These are phyloP conservation scores for Echeveria elegans DNA, from an alignment of 164 flowering plant species.

Conservation along the genomic window DNA sequence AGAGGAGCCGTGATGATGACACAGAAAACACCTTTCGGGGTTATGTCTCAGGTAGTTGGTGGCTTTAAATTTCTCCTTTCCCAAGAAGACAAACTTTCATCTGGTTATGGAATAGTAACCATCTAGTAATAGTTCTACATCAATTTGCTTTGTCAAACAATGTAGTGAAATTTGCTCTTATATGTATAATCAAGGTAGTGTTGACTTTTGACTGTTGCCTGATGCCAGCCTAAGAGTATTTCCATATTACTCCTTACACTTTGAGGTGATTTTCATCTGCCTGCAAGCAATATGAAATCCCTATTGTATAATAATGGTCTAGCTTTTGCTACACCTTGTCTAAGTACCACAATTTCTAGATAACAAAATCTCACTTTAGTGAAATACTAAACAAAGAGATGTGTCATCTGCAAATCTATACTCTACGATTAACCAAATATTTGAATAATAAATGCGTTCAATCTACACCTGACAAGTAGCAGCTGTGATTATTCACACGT, in stretches of 20 bases:
- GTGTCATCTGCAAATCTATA: too few relatives aligned
- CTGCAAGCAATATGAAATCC: not conserved
- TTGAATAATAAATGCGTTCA: not conserved
- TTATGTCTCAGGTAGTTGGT: conserved; percentile 79
- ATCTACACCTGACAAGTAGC: not conserved
- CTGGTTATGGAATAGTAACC: not conserved
- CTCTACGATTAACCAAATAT: not conserved
- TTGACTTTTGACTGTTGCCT: not conserved
- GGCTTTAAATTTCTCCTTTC: not conserved
- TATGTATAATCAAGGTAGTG: too few relatives aligned
- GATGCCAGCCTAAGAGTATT: not conserved
- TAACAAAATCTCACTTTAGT: not conserved
- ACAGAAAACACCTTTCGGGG: conserved; percentile 90
- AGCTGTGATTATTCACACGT: not conserved
- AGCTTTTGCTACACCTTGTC: not conserved
- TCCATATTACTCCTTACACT: not conserved
- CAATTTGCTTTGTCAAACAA: too few relatives aligned
- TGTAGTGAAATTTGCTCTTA: too few relatives aligned
- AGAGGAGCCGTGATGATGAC: conserved; percentile 62
- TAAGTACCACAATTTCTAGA: not conserved
- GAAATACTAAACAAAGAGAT: not conserved
- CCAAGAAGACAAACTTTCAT: not conserved
- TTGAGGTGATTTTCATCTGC: not conserved
- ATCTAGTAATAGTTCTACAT: too few relatives aligned
- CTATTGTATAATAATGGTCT: conserved; percentile 15